Evolutionary conservation across 2,329 filamentous ascomycete species (phyloP).

Genomic region (Knufia fluminis): DNA sequence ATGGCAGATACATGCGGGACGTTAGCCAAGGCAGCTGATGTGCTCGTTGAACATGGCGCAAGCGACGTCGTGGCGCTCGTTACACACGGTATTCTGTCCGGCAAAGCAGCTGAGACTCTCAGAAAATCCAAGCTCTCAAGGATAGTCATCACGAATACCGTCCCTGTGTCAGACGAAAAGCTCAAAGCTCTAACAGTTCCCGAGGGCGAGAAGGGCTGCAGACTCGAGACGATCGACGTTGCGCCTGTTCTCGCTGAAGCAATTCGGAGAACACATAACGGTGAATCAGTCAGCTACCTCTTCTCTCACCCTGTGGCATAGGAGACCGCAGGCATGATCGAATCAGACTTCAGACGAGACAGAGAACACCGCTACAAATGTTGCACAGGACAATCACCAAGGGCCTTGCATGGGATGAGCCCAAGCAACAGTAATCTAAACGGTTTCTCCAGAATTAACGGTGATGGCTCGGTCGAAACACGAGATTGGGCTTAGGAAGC

Average conservation of each 20-base stretch:
- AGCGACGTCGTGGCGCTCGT: conserved; percentile 88
- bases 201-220: conserved; percentile 59
- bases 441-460: not conserved
- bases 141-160: conserved; percentile 85
- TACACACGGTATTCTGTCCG: conserved; percentile 84
- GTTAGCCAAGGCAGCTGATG: conserved; percentile 76
- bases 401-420: not conserved
- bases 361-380: conserved; percentile 4
- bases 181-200: conserved; percentile 16
- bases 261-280: conserved; percentile 42
- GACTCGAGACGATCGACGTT: conserved; percentile 85
- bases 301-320: conserved; percentile 38
- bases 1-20: conserved; percentile 97
- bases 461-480: not conserved
- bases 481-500: conserved; percentile 5
- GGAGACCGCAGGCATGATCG: not conserved
- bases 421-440: not conserved
- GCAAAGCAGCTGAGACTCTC: conserved; percentile 76
- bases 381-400: not conserved
- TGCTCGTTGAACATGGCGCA: conserved; percentile 77
- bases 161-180: conserved; percentile 57
- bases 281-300: conserved; percentile 43
- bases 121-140: conserved; percentile 68
- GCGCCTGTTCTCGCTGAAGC: conserved; percentile 58
- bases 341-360: not conserved